Base-by-base conservation (phyloP, 1,139 yeast genomes). In the Debaryomycetaceae sp. region DNA sequence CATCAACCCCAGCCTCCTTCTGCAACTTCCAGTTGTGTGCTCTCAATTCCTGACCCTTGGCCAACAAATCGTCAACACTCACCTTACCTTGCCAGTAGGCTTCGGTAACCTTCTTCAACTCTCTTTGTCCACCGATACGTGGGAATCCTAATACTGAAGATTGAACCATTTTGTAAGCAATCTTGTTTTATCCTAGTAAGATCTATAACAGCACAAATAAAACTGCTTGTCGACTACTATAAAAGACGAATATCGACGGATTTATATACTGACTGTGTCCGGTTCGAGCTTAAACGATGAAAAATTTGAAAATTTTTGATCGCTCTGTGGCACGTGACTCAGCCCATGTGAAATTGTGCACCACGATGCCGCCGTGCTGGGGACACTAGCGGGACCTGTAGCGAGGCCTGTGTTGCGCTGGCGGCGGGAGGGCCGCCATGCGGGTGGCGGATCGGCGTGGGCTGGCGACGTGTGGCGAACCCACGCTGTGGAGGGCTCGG, bases 141-240 rank as follows among this genome's bases (percentile, higher is more conserved):
- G 99, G 99, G 91, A 91, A 91, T 74, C 99, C 99, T 78, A 91
- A 84, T 62, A 91, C 95, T 65, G 97, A 83, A 57, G 98, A 91
- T 75, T 85, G 85, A 74, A 91, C 97, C 97, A 91, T 90, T 65
- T 24, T 47, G 35, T 38, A 37, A 44, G 33, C 37, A 36, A 39
- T 33, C 34, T 33, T 11, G 31, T 27, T 35, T 22, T 34, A 38
- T 24, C 22, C 34, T 35, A 24, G 36, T 42, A 11, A 27, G 31
- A 8, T 27, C 11, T 27, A 7, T 8, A 27, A 27, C 11, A 27
- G 31, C 11, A 27, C 31, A 27, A 27, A 27, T 27, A 27, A 17
- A 27, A 27, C 31, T 27, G 4, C 11, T 27, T 8, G 11, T 8
- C 31, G 31, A 27, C 31, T 27, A 17, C 20, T 27, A 27, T 27